A percentile compares a stretch with the other conserved stretches of the same genome.
phyloP scores from a whole-genome alignment of 2,329 filamentous ascomycete species.

The Exophiala sp. region DNA sequence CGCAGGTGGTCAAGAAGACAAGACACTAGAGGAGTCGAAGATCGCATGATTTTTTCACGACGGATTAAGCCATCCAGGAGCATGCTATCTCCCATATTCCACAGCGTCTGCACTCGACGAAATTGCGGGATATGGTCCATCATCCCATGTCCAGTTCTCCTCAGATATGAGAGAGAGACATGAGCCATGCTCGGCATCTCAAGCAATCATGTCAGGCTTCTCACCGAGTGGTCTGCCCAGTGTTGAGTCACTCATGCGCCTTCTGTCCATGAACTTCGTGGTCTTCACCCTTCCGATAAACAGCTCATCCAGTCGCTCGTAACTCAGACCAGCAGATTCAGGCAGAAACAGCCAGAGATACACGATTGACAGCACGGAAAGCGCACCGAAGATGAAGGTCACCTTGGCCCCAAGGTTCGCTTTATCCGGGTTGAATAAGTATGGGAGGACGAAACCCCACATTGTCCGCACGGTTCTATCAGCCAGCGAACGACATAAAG shows the following conservation, averaged over 20 bases:
- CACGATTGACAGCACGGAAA: slow-evolving; percentile 33
- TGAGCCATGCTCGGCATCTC: too few species aligned
- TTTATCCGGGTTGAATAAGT: slow-evolving; percentile 39
- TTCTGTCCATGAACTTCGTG: slow-evolving; percentile 30
- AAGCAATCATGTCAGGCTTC: too few species aligned
- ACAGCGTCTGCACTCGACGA: neutral
- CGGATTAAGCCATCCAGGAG: neutral
- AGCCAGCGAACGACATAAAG: neutral
- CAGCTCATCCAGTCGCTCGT: slow-evolving; percentile 41
- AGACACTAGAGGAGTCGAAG: neutral
- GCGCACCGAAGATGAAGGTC: slow-evolving; percentile 39
- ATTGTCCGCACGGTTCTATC: slow-evolving; percentile 25
- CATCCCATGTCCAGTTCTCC: too few species aligned
- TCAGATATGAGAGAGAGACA: too few species aligned
- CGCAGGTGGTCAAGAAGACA: neutral
- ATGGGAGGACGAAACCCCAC: slow-evolving; percentile 39
- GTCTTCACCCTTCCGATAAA: slow-evolving; percentile 39
- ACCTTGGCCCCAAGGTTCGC: slow-evolving; percentile 42
- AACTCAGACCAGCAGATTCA: slow-evolving; percentile 32
- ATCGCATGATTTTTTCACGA: neutral
- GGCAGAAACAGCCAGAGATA: slow-evolving; percentile 40
- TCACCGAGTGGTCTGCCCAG: too few species aligned
- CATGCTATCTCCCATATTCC: neutral
- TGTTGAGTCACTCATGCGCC: too few species aligned
- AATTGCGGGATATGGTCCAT: too few species aligned